Base-by-base conservation (phyloP, 1,284 basidiomycete species). In the Trichosporon sp. region DNA sequence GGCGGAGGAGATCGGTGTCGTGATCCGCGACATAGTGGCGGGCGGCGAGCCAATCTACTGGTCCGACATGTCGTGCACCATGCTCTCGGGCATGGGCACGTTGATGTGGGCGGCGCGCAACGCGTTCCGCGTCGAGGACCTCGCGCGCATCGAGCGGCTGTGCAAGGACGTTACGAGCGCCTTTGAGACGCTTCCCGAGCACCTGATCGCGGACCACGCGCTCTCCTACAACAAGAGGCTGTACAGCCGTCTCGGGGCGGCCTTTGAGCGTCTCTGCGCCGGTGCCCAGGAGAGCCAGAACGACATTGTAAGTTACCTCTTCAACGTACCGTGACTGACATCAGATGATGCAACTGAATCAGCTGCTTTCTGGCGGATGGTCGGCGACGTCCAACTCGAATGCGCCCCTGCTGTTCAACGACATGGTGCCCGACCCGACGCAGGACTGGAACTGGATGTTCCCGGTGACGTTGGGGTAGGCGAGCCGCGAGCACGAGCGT, bases 331-430 rank as follows among this genome's bases (percentile, higher is more conserved):
- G 8, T 14, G 59, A 26, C 59, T 63, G 31, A 63, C 32, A 10
- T 73, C 4, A 78, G 72, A 63, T 63, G 59, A 32, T 63, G 31
- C 59, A 63, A 32, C 59, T 63, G 32, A 63, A 63, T 32, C 59
- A 63, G 59, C 32, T 63, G 14, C 32, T 63, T 1, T 37, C 32
- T 8, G 59, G 59, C 32, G 59, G 59, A 5, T 63, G 59, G 59
- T 37, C 31, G 32, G 59, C 59, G 32, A 37, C 59, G 32, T 16
- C 59, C 31, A 63, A 63, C 32, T 16, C 31, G 14, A 37, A 35
- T 32, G 31, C 59, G 32, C 59, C 59, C 11, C 31, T 63, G 16
- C 32, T 63, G 32, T 63, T 63, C 59, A 63, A 63, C 59, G 59
- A 63, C 59, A 63, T 63, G 59, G 59, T 63, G 14, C 59, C 59